These are phyloP conservation scores for Termitomyces sp. DNA, from an alignment of 768 basidiomycete species.

Conservation along the genomic window DNA sequence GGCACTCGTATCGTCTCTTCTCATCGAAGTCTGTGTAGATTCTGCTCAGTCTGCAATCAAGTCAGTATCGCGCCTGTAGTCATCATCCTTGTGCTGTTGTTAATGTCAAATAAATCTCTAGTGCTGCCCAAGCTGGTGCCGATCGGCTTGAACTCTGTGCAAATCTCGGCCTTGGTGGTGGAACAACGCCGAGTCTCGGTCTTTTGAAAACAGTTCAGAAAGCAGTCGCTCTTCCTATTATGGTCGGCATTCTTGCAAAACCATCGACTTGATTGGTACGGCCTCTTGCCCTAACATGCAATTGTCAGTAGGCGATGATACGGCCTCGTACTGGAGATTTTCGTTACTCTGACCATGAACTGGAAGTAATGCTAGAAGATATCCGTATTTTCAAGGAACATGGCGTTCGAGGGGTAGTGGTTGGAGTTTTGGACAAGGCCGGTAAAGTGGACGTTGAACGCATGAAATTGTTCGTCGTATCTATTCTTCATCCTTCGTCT, in stretches of 20 bases:
- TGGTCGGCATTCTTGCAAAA: conserved; percentile 41
- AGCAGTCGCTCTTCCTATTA: conserved; percentile 50
- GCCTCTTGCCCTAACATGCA: conserved; percentile 3
- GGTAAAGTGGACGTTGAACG: conserved; percentile 55
- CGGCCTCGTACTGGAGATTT: conserved; percentile 80
- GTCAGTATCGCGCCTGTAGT: conserved; percentile 31
- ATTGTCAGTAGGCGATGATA: conserved; percentile 59
- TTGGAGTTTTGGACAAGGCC: conserved; percentile 54
- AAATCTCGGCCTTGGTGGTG: conserved; percentile 69
- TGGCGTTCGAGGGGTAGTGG: conserved; percentile 60
- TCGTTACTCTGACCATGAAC: conserved; percentile 59
- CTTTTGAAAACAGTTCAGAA: conserved; percentile 55
- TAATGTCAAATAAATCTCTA: conserved; percentile 23
- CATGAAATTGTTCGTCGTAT: conserved; percentile 46
- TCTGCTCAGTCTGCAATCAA: conserved; percentile 66
- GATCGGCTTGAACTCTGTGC: conserved; percentile 75
- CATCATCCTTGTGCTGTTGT: not conserved
- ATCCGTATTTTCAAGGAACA: conserved; percentile 53
- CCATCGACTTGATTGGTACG: conserved; percentile 1
- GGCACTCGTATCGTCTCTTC: conserved; percentile 16
- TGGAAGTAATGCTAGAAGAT: conserved; percentile 73
- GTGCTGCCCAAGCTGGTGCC: conserved; percentile 68
- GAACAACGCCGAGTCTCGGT: conserved; percentile 79
- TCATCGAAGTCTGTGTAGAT: conserved; percentile 71
- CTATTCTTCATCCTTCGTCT: not conserved